phyloP scores from a whole-genome alignment of 768 basidiomycete species.

The Trichaptum fuscoviolaceum region DNA sequence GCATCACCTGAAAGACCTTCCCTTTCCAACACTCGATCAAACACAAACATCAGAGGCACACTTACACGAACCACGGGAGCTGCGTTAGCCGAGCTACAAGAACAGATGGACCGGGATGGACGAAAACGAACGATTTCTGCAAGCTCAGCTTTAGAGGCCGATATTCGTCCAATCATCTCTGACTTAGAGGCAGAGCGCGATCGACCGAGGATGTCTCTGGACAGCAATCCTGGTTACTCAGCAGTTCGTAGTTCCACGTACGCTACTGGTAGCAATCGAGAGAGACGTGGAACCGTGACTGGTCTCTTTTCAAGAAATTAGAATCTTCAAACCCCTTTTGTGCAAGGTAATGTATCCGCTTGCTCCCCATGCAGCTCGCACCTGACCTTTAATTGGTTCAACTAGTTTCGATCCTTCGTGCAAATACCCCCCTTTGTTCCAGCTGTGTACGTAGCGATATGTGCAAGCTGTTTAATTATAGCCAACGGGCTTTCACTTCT shows the following conservation, averaged over 20 bases:
- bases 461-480: neutral
- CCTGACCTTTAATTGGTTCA: neutral
- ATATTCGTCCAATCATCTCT: neutral
- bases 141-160: neutral
- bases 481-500: neutral
- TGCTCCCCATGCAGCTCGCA: neutral
- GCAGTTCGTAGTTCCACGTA: neutral
- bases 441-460: neutral
- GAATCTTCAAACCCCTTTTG: neutral
- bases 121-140: slow-evolving; percentile 9
- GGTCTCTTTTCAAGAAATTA: slow-evolving; percentile 6
- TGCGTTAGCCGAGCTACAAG: slow-evolving; percentile 6
- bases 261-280: slow-evolving; percentile 6
- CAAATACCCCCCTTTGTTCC: neutral
- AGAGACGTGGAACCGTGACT: slow-evolving; percentile 8
- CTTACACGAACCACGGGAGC: neutral
- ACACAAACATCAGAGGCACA: neutral
- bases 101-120: slow-evolving; percentile 8
- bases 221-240: neutral
- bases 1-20: slow-evolving; percentile 7
- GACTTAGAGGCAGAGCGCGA: neutral
- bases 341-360: neutral
- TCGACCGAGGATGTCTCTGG: slow-evolving; percentile 7
- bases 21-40: neutral
- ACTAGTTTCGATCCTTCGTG: neutral